Evolutionary conservation across 225 moss, liverwort and hornwort species (phyloP), one percentile per base, ranked within the genome.

Genomic region (Polytrichum commune): DNA sequence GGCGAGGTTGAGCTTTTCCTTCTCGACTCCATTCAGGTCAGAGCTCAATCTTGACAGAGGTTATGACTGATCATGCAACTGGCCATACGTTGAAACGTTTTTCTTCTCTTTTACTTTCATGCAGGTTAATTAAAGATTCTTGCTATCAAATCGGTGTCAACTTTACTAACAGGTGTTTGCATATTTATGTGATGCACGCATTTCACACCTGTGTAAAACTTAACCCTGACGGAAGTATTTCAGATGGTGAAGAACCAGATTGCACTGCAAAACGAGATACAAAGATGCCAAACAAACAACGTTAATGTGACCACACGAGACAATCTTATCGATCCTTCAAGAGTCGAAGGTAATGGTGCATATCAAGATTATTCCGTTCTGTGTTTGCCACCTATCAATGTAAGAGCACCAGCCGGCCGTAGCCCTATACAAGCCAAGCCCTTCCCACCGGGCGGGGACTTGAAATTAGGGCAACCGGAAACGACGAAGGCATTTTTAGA

Each of bases 1-100:
- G 78, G 75, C 7, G 93, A 95, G 67, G 86, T 91, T 30, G 88
- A 95, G 64, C 84, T 81, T 3, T 95, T 91, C 73, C 90, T 95
- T 2, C 74, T 95, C 32, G 86, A 95, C 27, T 91, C 95, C 63
- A 81, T 93, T 29, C 86, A 93, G 58, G 22, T 58, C 46, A 46
- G 46, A 46, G 16, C 46, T 46, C 13, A 16, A 13, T 46, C 16
- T 46, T 46, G 46, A 46, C 46, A 46, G 2, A 38, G 13, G 13
- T 46, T 13, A 13, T 46, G 3, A 46, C 13, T 46, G 16, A 46
- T 46, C 46, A 46, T 46, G 13, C 4, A 1, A 16, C 13, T 0
- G 46, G 46, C 46, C 46, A 16, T 46, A 32, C 1, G 1, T 32
- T 8, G 32, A 7, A 8, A 32, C 7, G 32, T 0, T 13, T 46